These are phyloP conservation scores for Globisporangium nagaii DNA, from an alignment of 352 stramenopile genomes.

Conservation along the genomic window DNA sequence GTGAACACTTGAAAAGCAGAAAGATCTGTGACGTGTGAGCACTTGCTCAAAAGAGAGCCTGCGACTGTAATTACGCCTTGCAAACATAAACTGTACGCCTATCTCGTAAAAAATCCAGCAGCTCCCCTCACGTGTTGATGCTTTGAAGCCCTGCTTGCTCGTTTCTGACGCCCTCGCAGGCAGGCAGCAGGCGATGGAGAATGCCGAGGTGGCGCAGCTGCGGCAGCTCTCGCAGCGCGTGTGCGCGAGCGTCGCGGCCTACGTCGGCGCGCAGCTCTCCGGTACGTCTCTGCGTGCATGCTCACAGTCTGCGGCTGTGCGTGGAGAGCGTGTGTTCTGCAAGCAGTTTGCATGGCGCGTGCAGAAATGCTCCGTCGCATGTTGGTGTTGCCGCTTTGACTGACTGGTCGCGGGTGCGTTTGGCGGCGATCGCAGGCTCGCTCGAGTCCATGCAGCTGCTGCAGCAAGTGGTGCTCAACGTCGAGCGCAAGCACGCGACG, in stretches of 20 bases:
- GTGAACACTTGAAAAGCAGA: too few species aligned
- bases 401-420: not conserved
- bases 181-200: slow-evolving; percentile 37
- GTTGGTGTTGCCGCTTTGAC: not conserved
- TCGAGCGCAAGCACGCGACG: slow-evolving; percentile 55
- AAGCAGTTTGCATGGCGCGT: not conserved
- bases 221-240: slow-evolving; percentile 55
- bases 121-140: not conserved
- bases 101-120: not conserved
- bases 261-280: slow-evolving; percentile 58
- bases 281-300: slow-evolving; percentile 22
- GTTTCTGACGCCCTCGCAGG: not conserved
- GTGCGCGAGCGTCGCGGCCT: slow-evolving; percentile 62
- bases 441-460: slow-evolving; percentile 71
- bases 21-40: slow-evolving; percentile 4
- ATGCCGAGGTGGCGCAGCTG: slow-evolving; percentile 48
- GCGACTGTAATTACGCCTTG: not conserved
- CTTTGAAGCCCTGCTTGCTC: too few species aligned
- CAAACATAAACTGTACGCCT: too few species aligned
- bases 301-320: not conserved
- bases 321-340: too few species aligned
- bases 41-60: not conserved
- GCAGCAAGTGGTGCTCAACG: slow-evolving; percentile 46
- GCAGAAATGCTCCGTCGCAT: not conserved
- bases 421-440: slow-evolving; percentile 31